Base-by-base conservation (phyloP, 2,329 filamentous ascomycete genomes). In the Phaeosphaeria sp. region DNA sequence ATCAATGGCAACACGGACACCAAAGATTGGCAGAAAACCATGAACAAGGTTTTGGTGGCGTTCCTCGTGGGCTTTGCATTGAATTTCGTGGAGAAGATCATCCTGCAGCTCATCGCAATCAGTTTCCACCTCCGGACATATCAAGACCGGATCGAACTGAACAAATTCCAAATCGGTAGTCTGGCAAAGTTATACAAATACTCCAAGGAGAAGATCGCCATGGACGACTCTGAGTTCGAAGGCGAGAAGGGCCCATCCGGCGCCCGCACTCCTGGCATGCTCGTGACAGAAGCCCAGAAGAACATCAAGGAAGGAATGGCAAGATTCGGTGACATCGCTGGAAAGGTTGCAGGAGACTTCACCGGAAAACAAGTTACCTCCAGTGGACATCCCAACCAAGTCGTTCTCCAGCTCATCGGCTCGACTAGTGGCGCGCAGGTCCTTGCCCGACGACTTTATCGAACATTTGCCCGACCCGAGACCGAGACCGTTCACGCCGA, bases 81-180 rank as follows among this genome's bases (percentile, higher is more conserved):
- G 60, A 97, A 98, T 77, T 90, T 95, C 59, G 83, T 90, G 52
- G 93, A 97, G 77, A 98, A 97, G 81, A 90, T 97, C 59, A 85
- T 96, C 65, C 96, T 97, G 54, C 93, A 97, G 72, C 89, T 96
- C 79, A 96, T 98, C 66, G 93, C 94, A 30, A 93, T 93, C 56
- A 93, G 90, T 60, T 98, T 98, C 78, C 94, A 98, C 75, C 83
- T 91, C 56, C 87, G 94, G 46, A 97, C 94, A 0, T 98, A 98
- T 71, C 89, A 91, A 22, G 92, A 94, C 67, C 85, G 94, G 17
- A 97, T 97, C 68, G 92, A 95, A 60, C 84, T 94, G 76, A 96
- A 97, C 82, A 96, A 96, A 74, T 92, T 93, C 63, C 91, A 96
- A 71, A 93, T 97, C 56, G 87, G 84, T 11, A 87, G 84, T 65